Conservation (phyloP, 768 basidiomycete genomes). For the Tremella fuciformis region DNA sequence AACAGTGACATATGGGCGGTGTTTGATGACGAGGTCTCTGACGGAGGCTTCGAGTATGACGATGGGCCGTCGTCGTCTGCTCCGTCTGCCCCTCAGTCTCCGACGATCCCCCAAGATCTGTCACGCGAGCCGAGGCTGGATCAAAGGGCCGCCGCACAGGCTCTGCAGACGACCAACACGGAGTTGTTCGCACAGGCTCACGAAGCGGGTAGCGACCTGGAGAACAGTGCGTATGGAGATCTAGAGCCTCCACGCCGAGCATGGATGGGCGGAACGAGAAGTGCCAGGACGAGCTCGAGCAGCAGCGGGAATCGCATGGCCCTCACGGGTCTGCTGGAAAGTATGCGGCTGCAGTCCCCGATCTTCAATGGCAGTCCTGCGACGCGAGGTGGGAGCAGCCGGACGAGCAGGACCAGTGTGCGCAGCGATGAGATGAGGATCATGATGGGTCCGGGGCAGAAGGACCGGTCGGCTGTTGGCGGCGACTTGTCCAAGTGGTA, state of each 20-base stretch:
- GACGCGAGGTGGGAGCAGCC: conserved; percentile 14
- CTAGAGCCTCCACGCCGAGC: conserved; percentile 22
- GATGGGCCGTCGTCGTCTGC: conserved; percentile 12
- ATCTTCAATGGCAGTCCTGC: neutral
- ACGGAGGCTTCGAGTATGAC: conserved; percentile 39
- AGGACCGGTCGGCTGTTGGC: neutral
- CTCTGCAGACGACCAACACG: conserved; percentile 21
- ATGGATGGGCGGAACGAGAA: conserved; percentile 18
- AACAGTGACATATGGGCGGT: conserved; percentile 43
- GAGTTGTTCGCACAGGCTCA: neutral
- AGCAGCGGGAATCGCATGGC: conserved; percentile 33
- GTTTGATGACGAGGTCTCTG: conserved; percentile 45
- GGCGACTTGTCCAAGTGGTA: conserved; percentile 2
- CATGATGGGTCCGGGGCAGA: conserved; percentile 4
- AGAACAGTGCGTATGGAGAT: conserved; percentile 5
- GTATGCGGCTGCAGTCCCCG: conserved; percentile 24
- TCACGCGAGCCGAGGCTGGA: conserved; percentile 16
- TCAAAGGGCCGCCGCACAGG: conserved; percentile 30
- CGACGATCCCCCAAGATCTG: conserved; percentile 6
- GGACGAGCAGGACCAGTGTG: conserved; percentile 27
- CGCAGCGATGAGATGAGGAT: conserved; percentile 26
- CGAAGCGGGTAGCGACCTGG: neutral
- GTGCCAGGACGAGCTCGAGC: conserved; percentile 21
- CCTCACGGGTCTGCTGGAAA: conserved; percentile 38
- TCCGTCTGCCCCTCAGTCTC: conserved; percentile 4